These are phyloP conservation scores for Corynespora cassiicola DNA, from an alignment of 2,329 filamentous ascomycete species.

Conservation along the genomic window DNA sequence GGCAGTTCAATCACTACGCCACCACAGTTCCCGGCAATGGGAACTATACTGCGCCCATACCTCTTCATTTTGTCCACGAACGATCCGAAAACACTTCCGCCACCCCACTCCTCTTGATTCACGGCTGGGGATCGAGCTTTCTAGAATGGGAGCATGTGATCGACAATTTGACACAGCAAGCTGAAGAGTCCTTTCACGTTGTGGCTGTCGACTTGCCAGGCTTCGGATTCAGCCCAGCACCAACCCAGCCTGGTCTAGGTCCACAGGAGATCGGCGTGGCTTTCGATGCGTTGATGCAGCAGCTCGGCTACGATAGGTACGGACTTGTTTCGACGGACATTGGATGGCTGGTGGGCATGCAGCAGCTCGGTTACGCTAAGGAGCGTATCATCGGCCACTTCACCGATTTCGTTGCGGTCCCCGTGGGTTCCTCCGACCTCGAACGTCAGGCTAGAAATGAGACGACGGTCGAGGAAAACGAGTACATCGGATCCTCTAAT, in stretches of 20 bases:
- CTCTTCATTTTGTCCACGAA: conserved; percentile 68
- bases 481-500: conserved; percentile 2
- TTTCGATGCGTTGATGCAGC: conserved; percentile 64
- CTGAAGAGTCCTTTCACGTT: conserved; percentile 61
- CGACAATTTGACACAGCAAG: conserved; percentile 57
- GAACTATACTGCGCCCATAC: conserved; percentile 40
- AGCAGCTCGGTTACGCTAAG: conserved; percentile 2
- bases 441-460: conserved; percentile 8
- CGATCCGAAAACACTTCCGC: conserved; percentile 60
- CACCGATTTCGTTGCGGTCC: conserved; percentile 8
- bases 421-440: conserved; percentile 1
- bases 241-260: conserved; percentile 55
- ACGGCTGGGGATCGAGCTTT: conserved; percentile 68
- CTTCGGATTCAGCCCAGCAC: conserved; percentile 67
- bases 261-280: conserved; percentile 59
- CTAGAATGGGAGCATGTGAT: conserved; percentile 62
- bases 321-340: conserved; percentile 42
- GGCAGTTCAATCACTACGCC: too few species aligned
- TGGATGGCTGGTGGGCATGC: conserved; percentile 3
- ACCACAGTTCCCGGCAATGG: too few species aligned
- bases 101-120: conserved; percentile 66
- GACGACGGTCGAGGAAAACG: conserved; percentile 12
- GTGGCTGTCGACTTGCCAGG: conserved; percentile 68
- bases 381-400: conserved; percentile 10
- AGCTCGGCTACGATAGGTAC: conserved; percentile 64